Percentiles rank a stretch among this genome's conserved stretches.
Evolutionary conservation across 768 basidiomycete species (phyloP).

Genomic region (Pluteus cervinus): DNA sequence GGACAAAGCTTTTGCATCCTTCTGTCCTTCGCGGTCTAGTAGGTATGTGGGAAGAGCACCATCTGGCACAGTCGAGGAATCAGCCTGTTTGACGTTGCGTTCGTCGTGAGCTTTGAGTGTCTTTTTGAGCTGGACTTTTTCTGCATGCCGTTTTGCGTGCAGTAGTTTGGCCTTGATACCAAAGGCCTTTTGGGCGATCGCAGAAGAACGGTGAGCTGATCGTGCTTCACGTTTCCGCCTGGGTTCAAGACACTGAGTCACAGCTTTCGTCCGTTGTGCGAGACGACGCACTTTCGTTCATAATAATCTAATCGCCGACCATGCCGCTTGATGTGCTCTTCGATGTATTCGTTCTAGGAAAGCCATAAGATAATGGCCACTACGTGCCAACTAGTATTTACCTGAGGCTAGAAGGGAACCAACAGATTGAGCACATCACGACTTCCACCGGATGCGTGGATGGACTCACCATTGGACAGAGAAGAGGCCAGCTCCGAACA

Average conservation of each 20-base stretch:
- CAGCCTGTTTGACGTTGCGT: conserved; percentile 93
- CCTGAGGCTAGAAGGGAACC: conserved; percentile 56
- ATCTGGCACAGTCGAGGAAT: conserved; percentile 76
- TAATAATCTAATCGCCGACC: conserved; percentile 94
- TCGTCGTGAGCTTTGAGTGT: conserved; percentile 99
- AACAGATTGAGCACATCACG: conserved; percentile 10
- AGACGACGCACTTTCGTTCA: conserved; percentile 75
- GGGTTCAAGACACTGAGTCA: conserved; percentile 4
- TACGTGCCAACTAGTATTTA: conserved; percentile 17
- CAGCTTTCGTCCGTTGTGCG: conserved; percentile 4
- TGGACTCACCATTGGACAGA: conserved; percentile 35
- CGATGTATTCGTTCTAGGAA: conserved; percentile 94
- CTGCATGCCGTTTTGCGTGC: conserved; percentile 91
- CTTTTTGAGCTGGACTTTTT: conserved; percentile 99
- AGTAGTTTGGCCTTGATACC: conserved; percentile 98
- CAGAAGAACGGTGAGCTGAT: conserved; percentile 70
- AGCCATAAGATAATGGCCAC: neutral
- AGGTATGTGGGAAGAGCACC: conserved; percentile 94
- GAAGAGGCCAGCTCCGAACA: conserved; percentile 22
- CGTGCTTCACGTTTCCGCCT: conserved; percentile 85
- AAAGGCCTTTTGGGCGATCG: conserved; percentile 86
- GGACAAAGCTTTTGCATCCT: conserved; percentile 94
- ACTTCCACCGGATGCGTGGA: conserved; percentile 1
- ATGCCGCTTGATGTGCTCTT: conserved; percentile 97
- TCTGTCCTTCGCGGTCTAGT: conserved; percentile 96